Conservation (phyloP, 2,329 filamentous ascomycete species). For the Sporothrix phasma region DNA sequence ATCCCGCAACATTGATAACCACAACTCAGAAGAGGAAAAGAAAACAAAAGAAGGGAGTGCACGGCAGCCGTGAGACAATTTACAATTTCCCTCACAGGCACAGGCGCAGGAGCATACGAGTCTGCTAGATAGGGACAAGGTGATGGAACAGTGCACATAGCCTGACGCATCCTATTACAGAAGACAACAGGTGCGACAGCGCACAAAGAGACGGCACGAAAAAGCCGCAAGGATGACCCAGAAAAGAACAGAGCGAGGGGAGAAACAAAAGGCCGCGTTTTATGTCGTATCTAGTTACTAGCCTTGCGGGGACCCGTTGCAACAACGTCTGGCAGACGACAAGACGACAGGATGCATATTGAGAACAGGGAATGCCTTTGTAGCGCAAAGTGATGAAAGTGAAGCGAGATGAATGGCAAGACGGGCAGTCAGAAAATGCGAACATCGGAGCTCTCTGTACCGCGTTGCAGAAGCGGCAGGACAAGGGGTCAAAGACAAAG, state of each 20-base stretch:
- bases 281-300: background rate
- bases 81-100: background rate
- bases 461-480: background rate
- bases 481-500: background rate
- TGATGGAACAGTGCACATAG: background rate
- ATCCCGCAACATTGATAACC: conserved; percentile 2
- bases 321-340: background rate
- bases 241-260: background rate
- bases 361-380: no score
- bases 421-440: background rate
- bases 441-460: background rate
- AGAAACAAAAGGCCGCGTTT: background rate
- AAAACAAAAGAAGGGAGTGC: background rate
- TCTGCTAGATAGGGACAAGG: no score
- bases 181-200: no score
- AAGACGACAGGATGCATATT: background rate
- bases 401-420: background rate
- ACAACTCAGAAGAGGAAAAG: background rate
- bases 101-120: no score
- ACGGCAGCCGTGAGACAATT: background rate
- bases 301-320: conserved; percentile 2
- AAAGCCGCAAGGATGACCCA: background rate
- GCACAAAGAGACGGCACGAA: background rate
- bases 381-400: background rate
- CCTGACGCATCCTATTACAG: background rate